phyloP scores from a whole-genome alignment of 179 eudicot species.

The Sideroxylon spinosum region DNA sequence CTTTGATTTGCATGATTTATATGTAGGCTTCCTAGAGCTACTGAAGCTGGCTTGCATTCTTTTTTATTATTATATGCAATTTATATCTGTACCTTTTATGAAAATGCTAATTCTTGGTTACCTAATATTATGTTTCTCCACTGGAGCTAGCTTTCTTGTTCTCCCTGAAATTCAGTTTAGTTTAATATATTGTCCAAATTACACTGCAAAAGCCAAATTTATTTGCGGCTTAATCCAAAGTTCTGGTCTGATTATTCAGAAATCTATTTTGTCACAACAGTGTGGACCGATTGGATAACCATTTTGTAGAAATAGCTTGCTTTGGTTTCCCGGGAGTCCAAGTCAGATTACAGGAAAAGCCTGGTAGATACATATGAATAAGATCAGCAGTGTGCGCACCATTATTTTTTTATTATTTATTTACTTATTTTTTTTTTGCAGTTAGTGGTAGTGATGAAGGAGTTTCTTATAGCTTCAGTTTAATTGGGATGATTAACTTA shows the following conservation, averaged over 20 bases:
- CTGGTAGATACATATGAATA: neutral
- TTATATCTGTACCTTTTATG: neutral
- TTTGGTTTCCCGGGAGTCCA: neutral
- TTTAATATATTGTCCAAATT: neutral
- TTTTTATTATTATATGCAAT: neutral
- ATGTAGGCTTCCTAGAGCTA: neutral
- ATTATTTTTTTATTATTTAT: too few relatives aligned
- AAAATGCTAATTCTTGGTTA: neutral
- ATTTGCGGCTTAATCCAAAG: neutral
- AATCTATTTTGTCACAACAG: neutral
- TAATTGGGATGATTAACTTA: neutral
- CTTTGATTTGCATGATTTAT: neutral
- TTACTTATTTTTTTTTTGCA: too few relatives aligned
- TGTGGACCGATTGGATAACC: too few relatives aligned
- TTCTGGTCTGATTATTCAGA: neutral
- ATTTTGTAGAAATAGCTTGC: too few relatives aligned
- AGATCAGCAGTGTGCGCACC: too few relatives aligned
- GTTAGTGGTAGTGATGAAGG: too few relatives aligned
- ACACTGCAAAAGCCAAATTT: neutral
- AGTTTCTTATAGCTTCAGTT: neutral
- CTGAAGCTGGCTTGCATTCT: constrained; percentile 1
- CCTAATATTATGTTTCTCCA: neutral
- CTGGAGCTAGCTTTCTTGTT: neutral
- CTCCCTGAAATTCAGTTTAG: neutral
- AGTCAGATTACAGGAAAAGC: neutral